Evolutionary conservation across 352 stramenopile genomes (phyloP), one percentile per base, ranked within the genome.

Genomic region (Peronospora destructor): DNA sequence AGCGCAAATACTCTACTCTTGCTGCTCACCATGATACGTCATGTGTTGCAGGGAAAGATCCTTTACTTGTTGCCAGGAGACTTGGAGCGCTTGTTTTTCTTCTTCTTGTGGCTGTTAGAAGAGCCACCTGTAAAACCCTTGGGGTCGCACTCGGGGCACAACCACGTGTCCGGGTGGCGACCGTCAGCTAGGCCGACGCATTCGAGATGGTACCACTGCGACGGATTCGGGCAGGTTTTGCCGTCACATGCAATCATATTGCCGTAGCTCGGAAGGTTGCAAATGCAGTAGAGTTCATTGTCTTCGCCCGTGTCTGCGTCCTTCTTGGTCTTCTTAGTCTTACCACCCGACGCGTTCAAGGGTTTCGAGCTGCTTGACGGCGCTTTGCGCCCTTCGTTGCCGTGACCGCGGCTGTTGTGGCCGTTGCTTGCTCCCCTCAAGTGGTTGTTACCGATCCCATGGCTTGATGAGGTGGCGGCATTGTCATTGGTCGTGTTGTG

Each of bases 231-330:
- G 38, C 83, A 93, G 49, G 88, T 87, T 49, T 93, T 89, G 62
- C 78, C 78, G 58, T 93, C 83, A 54, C 83, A 93, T 16, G 83
- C 83, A 49, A 93, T 93, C 83, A 93, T 93, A 59, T 89, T 88
- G 53, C 83, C 83, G 62, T 90, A 93, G 61, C 80, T 90, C 9
- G 78, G 80, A 29, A 85, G 59, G 61, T 90, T 87, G 61, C 83
- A 93, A 53, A 93, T 83, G 54, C 83, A 93, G 58, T 93, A 93
- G 19, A 93, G 77, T 55, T 91, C 79, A 51, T 93, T 91, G 70
- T 91, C 79, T 46, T 93, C 79, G 54, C 73, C 66, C 32, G 66
- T 67, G 51, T 84, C 73, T 19, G 79, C 61, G 51, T 84, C 70
- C 55, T 79, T 80, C 57, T 87, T 86, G 51, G 66, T 75, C 56